Percentiles rank a stretch among this genome's conserved stretches.
Evolutionary conservation across 2,329 filamentous ascomycete genomes (phyloP).

Genomic region (Xylaria hypoxylon): DNA sequence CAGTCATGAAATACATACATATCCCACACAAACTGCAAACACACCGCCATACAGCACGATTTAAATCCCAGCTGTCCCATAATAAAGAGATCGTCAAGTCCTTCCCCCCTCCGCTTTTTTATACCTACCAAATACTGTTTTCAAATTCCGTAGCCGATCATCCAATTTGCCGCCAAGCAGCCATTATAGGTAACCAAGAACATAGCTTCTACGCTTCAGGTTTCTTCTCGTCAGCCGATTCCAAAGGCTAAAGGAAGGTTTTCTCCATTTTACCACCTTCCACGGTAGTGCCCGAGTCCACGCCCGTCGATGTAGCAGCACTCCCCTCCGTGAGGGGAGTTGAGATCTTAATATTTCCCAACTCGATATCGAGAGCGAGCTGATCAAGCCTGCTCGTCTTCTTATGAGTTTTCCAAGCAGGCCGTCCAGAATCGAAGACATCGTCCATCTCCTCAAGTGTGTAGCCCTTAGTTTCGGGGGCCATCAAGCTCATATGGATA

Average conservation of each 20-base stretch:
- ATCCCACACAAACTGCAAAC: background rate
- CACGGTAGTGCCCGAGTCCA: background rate
- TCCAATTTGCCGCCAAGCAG: background rate
- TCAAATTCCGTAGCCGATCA: background rate
- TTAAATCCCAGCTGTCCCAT: no score
- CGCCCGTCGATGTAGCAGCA: conserved; percentile 2
- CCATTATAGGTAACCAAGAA: no score
- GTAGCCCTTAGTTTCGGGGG: conserved; percentile 76
- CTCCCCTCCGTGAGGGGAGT: conserved; percentile 21
- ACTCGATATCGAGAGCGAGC: conserved; percentile 61
- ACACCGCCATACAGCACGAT: no score
- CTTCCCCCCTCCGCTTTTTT: no score
- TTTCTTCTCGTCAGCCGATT: background rate
- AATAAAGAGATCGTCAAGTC: no score
- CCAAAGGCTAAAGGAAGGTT: background rate
- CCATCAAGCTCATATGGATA: conserved; percentile 73
- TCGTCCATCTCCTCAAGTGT: conserved; percentile 82
- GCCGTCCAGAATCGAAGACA: conserved; percentile 72
- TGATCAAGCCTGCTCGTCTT: conserved; percentile 60
- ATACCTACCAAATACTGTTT: no score
- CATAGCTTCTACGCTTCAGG: background rate
- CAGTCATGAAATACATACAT: background rate
- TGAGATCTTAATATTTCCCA: conserved; percentile 56
- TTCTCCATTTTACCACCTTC: conserved; percentile 3
- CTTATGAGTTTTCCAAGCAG: conserved; percentile 66